phyloP scores from a whole-genome alignment of 2,329 filamentous ascomycete species.

The Helotiales sp. region DNA sequence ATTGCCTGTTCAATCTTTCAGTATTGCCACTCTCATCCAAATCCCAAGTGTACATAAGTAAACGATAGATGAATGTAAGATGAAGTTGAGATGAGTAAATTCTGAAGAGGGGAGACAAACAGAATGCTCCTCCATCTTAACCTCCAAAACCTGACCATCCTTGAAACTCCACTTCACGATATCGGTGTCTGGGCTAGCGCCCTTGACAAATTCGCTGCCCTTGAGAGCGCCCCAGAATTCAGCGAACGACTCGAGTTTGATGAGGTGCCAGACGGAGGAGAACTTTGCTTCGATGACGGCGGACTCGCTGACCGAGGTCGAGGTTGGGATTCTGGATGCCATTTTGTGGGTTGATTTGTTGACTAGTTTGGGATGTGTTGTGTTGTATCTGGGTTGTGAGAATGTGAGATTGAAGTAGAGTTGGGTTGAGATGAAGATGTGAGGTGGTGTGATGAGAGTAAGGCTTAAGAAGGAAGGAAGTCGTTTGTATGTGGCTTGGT shows the following conservation, averaged over 20 bases:
- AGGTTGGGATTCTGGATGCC: constrained; percentile 55
- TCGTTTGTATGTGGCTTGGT: neutral
- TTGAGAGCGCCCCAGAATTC: constrained; percentile 66
- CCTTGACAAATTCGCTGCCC: constrained; percentile 64
- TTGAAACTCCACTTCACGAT: constrained; percentile 71
- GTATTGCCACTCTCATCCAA: no score
- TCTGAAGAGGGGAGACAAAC: constrained; percentile 42
- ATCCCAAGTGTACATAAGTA: neutral
- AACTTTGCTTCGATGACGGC: constrained; percentile 68
- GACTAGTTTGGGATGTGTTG: neutral
- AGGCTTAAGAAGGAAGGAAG: neutral
- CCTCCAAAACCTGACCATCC: constrained; percentile 66
- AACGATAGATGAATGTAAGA: neutral
- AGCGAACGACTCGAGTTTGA: constrained; percentile 71
- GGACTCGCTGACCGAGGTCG: constrained; percentile 65
- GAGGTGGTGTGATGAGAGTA: neutral
- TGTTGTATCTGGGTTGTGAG: neutral
- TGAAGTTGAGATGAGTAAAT: neutral
- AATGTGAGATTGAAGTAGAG: neutral
- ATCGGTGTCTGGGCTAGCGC: constrained; percentile 62
- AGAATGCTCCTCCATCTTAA: constrained; percentile 76
- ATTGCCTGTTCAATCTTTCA: no score
- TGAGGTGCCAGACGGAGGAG: constrained; percentile 69
- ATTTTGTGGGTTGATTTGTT: constrained; percentile 2
- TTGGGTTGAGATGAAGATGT: no score